Percentiles rank a stretch among this genome's conserved stretches.
Conservation (phyloP, 2,329 filamentous ascomycete genomes). For the Exophiala mesophila region DNA sequence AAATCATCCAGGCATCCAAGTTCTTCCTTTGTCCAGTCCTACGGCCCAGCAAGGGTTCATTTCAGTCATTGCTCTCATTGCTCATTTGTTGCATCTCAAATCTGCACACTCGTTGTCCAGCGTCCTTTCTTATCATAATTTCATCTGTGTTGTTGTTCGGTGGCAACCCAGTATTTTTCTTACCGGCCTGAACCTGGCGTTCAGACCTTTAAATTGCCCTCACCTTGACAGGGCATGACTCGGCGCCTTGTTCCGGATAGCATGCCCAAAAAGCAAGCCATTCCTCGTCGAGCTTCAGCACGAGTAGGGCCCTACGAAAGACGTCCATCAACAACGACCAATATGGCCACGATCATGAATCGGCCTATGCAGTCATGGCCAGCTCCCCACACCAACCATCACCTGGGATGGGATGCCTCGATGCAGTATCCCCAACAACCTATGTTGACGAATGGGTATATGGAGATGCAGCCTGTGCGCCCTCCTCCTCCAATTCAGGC, state of each 20-base stretch:
- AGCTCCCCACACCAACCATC: slow-evolving; percentile 5
- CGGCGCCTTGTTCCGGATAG: slow-evolving; percentile 5
- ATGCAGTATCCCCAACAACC: slow-evolving; percentile 20
- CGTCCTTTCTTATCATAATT: slow-evolving; percentile 12
- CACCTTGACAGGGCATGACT: background rate
- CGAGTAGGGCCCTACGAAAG: slow-evolving; percentile 21
- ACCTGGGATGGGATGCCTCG: slow-evolving; percentile 14
- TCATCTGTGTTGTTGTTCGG: slow-evolving; percentile 3
- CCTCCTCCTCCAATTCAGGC: slow-evolving; percentile 4
- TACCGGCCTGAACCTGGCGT: slow-evolving; percentile 12
- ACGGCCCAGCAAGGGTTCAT: slow-evolving; percentile 4
- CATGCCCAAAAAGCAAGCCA: slow-evolving; percentile 19
- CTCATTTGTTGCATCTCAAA: slow-evolving; percentile 1
- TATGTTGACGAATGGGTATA: slow-evolving; percentile 11
- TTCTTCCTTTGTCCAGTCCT: slow-evolving; percentile 19
- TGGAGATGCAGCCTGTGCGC: slow-evolving; percentile 15
- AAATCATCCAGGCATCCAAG: slow-evolving; percentile 16
- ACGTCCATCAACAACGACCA: slow-evolving; percentile 14
- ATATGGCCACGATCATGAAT: slow-evolving; percentile 21
- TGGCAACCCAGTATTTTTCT: too few relatives aligned
- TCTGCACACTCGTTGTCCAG: slow-evolving; percentile 11
- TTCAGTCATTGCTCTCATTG: slow-evolving; percentile 13
- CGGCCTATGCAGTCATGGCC: slow-evolving; percentile 15
- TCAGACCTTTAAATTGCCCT: slow-evolving; percentile 6
- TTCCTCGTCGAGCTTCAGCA: slow-evolving; percentile 8